Evolutionary conservation across 495 filamentous ascomycete genomes (phyloP).

Genomic region (Neurospora intermedia): DNA sequence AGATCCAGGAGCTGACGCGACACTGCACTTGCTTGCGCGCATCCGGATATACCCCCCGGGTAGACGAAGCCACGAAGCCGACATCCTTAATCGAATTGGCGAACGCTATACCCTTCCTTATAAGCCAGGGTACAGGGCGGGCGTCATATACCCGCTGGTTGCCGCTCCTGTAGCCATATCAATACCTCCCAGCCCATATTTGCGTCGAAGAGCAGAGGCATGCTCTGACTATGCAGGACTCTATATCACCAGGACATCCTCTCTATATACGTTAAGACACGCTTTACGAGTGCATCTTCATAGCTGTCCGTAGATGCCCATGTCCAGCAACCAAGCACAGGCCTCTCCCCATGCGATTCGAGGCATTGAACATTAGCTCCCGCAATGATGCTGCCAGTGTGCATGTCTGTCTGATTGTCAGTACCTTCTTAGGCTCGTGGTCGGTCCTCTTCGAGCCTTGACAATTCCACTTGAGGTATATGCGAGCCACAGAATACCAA

Average conservation of each 20-base stretch:
- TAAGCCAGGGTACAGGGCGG: not conserved
- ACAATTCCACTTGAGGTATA: not conserved
- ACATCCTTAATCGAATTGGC: not conserved
- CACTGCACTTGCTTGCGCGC: constrained; percentile 12
- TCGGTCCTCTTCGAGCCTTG: not conserved
- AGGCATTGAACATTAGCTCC: not conserved
- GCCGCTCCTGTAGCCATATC: not conserved
- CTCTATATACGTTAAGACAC: constrained; percentile 26
- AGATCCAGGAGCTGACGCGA: not conserved
- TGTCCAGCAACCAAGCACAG: not conserved
- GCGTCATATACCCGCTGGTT: not conserved
- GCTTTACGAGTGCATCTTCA: constrained; percentile 23
- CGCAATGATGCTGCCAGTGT: not conserved
- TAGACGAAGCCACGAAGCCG: not conserved
- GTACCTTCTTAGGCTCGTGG: not conserved
- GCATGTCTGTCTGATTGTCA: not conserved
- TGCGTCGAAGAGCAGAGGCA: not conserved
- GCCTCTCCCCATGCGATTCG: not conserved
- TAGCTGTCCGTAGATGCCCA: not conserved
- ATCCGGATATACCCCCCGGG: not conserved
- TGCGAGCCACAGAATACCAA: not conserved
- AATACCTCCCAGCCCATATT: not conserved
- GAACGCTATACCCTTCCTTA: not conserved
- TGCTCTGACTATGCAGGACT: constrained; percentile 8
- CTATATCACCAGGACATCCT: constrained; percentile 14